Percentiles rank a stretch among this genome's conserved stretches.
Conservation (phyloP, 495 filamentous ascomycete genomes). For the Alectoria sarmentosa region DNA sequence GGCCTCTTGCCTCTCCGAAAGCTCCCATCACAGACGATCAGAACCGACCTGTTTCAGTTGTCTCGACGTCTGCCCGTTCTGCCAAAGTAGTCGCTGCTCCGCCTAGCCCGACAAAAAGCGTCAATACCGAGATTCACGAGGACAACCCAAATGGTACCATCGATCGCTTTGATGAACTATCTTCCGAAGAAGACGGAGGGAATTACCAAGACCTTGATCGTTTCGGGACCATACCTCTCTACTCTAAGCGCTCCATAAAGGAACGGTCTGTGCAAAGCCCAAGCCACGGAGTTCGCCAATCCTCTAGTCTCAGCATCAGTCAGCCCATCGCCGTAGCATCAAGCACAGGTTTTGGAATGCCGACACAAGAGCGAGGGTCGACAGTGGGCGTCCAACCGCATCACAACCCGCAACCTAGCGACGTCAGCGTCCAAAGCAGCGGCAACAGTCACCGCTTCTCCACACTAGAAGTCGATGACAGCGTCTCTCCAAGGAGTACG, state of each 20-base stretch:
- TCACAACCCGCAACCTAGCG: background rate
- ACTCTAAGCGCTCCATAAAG: background rate
- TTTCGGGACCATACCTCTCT: background rate
- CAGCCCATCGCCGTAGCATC: conserved; percentile 1
- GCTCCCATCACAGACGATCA: conserved; percentile 5
- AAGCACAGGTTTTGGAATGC: background rate
- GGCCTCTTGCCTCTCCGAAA: conserved; percentile 4
- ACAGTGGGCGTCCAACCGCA: background rate
- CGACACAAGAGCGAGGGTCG: background rate
- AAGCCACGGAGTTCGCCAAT: background rate
- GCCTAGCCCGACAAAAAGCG: conserved; percentile 10
- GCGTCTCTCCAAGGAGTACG: background rate
- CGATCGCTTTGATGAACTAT: conserved; percentile 5
- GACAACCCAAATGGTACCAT: conserved; percentile 4
- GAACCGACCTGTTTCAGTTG: conserved; percentile 9
- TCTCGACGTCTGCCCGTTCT: conserved; percentile 10
- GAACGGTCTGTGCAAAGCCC: background rate
- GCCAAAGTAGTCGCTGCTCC: conserved; percentile 7
- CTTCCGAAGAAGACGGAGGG: conserved; percentile 8
- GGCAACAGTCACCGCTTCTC: background rate
- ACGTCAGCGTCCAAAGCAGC: background rate
- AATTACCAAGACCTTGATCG: background rate
- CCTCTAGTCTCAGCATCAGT: background rate
- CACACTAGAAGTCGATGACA: background rate
- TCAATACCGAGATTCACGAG: conserved; percentile 8